A percentile compares a stretch with the other conserved stretches of the same genome.
These are phyloP conservation scores for Sarcodon aspratus DNA, from an alignment of 768 basidiomycete genomes.

Conservation along the genomic window DNA sequence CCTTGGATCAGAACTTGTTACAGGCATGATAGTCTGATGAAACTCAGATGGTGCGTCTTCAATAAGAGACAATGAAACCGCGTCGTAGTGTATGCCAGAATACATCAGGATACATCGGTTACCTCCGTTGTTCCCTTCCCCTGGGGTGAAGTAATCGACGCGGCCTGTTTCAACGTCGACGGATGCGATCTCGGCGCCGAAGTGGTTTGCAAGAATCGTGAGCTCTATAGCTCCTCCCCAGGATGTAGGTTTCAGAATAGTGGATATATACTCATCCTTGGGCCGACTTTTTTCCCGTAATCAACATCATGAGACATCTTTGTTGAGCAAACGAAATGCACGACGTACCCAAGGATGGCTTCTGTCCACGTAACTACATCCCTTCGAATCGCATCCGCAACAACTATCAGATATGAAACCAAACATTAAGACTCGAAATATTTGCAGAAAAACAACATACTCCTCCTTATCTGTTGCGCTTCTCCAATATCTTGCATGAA, in stretches of 20 bases:
- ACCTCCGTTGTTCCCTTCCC: constrained; percentile 24
- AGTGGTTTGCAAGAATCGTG: constrained; percentile 73
- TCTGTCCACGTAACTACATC: constrained; percentile 71
- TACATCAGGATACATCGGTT: constrained; percentile 64
- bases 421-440: background rate
- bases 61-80: constrained; percentile 71
- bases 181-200: constrained; percentile 75
- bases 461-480: constrained; percentile 58
- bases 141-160: constrained; percentile 69
- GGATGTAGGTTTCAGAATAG: constrained; percentile 66
- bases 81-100: constrained; percentile 96
- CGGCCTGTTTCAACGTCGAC: constrained; percentile 90
- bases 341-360: constrained; percentile 69
- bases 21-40: constrained; percentile 75
- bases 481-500: constrained; percentile 77
- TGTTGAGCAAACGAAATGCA: background rate
- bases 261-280: constrained; percentile 63
- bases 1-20: constrained; percentile 35
- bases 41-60: constrained; percentile 71
- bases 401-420: constrained; percentile 34
- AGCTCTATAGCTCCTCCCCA: constrained; percentile 99
- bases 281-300: constrained; percentile 29
- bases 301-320: too few species aligned
- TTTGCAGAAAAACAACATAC: constrained; percentile 27
- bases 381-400: constrained; percentile 67